Percentiles rank a stretch among this genome's conserved stretches.
Conservation (phyloP, 257 asterid genomes). For the Nicotiana obtusifolia region DNA sequence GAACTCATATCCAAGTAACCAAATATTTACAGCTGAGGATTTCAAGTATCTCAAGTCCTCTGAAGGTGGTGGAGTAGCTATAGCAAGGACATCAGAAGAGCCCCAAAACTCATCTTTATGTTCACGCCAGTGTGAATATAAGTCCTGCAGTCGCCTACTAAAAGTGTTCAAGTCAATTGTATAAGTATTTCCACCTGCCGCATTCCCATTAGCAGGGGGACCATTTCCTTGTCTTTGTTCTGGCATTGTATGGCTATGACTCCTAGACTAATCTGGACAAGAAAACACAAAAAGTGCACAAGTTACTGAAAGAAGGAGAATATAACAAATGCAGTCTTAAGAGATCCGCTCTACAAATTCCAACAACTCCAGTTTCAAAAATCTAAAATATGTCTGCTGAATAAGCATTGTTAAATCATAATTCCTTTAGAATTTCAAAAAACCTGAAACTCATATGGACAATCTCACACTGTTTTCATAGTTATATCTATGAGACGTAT, state of each 20-base stretch:
- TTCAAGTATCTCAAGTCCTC: conserved; percentile 47
- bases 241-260: conserved; percentile 30
- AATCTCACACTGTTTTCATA: neutral
- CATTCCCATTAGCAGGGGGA: conserved; percentile 28
- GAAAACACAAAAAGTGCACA: conserved; percentile 12
- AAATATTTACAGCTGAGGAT: conserved; percentile 25
- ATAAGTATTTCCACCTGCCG: conserved; percentile 29
- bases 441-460: neutral
- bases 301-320: neutral
- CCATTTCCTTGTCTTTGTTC: conserved; percentile 36
- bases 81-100: conserved; percentile 33
- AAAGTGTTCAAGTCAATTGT: conserved; percentile 42
- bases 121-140: conserved; percentile 47
- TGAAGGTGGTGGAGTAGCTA: conserved; percentile 51
- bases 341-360: neutral
- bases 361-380: neutral
- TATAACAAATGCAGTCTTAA: neutral
- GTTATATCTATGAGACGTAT: neutral
- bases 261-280: conserved; percentile 10
- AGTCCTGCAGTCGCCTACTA: conserved; percentile 31
- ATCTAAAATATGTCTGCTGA: neutral
- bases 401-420: neutral
- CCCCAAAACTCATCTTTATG: conserved; percentile 45
- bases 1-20: conserved; percentile 26
- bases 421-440: neutral